Conservation (phyloP, 1,284 basidiomycete species). For the Waitea zeae region DNA sequence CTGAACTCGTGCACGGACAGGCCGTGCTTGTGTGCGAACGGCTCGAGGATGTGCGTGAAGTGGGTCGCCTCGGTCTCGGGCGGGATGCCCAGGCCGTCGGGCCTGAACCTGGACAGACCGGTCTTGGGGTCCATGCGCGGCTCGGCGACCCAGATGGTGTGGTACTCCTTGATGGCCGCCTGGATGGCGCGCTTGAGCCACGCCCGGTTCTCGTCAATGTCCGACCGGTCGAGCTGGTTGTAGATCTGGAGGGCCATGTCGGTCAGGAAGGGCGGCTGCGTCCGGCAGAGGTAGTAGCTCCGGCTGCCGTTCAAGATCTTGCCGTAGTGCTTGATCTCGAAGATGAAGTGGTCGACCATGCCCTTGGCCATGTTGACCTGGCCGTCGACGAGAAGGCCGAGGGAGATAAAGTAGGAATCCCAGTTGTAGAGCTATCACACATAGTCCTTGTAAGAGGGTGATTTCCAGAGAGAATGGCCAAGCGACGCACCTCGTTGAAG, state of each 20-base stretch:
- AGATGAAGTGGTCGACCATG: slow-evolving; percentile 97
- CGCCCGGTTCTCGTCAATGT: slow-evolving; percentile 65
- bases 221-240: slow-evolving; percentile 81
- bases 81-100: slow-evolving; percentile 90
- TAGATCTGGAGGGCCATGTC: slow-evolving; percentile 98
- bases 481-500: slow-evolving; percentile 77
- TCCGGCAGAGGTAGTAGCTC: slow-evolving; percentile 85
- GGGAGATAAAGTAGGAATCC: slow-evolving; percentile 89
- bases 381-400: slow-evolving; percentile 90
- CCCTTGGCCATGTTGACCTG: slow-evolving; percentile 88
- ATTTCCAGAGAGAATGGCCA: neutral
- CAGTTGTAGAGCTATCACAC: slow-evolving; percentile 63
- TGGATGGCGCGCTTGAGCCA: slow-evolving; percentile 94
- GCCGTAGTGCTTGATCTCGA: slow-evolving; percentile 96
- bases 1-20: slow-evolving; percentile 96
- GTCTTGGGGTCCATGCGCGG: slow-evolving; percentile 89
- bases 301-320: slow-evolving; percentile 73
- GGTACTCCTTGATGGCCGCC: slow-evolving; percentile 97
- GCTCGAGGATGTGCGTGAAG: slow-evolving; percentile 94
- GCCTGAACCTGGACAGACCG: slow-evolving; percentile 86
- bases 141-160: slow-evolving; percentile 90
- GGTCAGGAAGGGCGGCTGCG: slow-evolving; percentile 96
- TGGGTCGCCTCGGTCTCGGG: slow-evolving; percentile 97
- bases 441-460: slow-evolving; percentile 2
- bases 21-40: slow-evolving; percentile 84